phyloP scores from a whole-genome alignment of 768 basidiomycete species.

The Suillus decipiens region DNA sequence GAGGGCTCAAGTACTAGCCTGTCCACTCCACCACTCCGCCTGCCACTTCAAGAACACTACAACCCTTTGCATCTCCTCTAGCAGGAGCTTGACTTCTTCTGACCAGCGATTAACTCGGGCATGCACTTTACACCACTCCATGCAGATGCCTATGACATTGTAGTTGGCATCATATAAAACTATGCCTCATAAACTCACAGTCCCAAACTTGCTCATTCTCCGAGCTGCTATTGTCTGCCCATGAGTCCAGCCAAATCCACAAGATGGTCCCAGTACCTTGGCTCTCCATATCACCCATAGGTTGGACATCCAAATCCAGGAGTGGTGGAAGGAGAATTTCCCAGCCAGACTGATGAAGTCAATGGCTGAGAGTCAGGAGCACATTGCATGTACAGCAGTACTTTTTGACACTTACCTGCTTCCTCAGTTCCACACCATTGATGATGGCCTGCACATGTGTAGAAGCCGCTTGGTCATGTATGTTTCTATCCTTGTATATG shows the following conservation, averaged over 20 bases:
- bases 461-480: slow-evolving; percentile 12
- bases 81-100: too few species aligned
- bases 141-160: too few species aligned
- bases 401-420: neutral
- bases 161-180: too few species aligned
- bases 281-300: neutral
- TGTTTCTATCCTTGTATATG: slow-evolving; percentile 17
- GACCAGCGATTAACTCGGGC: too few species aligned
- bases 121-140: too few species aligned
- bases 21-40: too few species aligned
- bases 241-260: slow-evolving; percentile 11
- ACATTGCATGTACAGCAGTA: slow-evolving; percentile 14
- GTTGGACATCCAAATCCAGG: neutral
- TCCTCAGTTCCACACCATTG: slow-evolving; percentile 10
- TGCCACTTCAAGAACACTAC: too few species aligned
- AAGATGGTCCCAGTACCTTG: slow-evolving; percentile 8
- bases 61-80: too few species aligned
- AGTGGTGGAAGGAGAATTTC: neutral
- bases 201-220: too few species aligned
- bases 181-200: too few species aligned
- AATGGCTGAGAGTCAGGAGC: neutral
- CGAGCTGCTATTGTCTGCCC: too few species aligned
- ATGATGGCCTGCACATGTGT: slow-evolving; percentile 11
- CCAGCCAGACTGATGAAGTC: neutral
- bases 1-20: too few species aligned